phyloP scores from a whole-genome alignment of 2,329 filamentous ascomycete species.

The Grosmannia penicillata region DNA sequence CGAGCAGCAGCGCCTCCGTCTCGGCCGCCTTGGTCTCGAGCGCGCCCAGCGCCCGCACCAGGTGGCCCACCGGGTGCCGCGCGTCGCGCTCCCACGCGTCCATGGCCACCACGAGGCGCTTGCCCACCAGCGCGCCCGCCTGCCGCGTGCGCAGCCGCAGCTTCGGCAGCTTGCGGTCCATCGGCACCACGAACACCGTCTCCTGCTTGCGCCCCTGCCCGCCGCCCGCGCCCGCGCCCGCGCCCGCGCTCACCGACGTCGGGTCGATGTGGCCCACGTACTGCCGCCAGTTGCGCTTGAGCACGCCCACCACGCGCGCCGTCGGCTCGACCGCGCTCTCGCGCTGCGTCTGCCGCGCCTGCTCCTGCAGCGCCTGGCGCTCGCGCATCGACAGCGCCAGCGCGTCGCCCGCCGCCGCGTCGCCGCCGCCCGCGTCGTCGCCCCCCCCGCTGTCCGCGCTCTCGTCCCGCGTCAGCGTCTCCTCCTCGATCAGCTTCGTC shows the following conservation, averaged over 20 bases:
- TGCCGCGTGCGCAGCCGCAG: slow-evolving; percentile 87
- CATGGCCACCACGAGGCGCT: slow-evolving; percentile 83
- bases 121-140: slow-evolving; percentile 74
- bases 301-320: slow-evolving; percentile 76
- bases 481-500: slow-evolving; percentile 90
- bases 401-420: background rate
- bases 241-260: slow-evolving; percentile 60
- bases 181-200: slow-evolving; percentile 86
- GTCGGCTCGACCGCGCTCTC: slow-evolving; percentile 62
- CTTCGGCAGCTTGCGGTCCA: slow-evolving; percentile 97
- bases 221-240: slow-evolving; percentile 12
- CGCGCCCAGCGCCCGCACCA: slow-evolving; percentile 83
- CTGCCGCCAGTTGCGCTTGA: slow-evolving; percentile 95
- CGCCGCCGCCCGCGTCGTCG: slow-evolving; percentile 56
- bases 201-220: slow-evolving; percentile 75
- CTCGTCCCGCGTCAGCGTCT: slow-evolving; percentile 80
- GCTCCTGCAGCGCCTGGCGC: slow-evolving; percentile 73
- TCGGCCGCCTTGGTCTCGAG: slow-evolving; percentile 95
- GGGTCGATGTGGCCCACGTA: slow-evolving; percentile 93
- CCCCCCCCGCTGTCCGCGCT: slow-evolving; percentile 45
- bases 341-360: slow-evolving; percentile 77
- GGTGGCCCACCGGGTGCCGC: slow-evolving; percentile 82
- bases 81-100: slow-evolving; percentile 93
- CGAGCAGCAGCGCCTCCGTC: slow-evolving; percentile 83
- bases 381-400: slow-evolving; percentile 28